Percentiles rank a stretch among this genome's conserved stretches.
Evolutionary conservation across 2,329 filamentous ascomycete species (phyloP).

Genomic region (Fusarium verticillioides): DNA sequence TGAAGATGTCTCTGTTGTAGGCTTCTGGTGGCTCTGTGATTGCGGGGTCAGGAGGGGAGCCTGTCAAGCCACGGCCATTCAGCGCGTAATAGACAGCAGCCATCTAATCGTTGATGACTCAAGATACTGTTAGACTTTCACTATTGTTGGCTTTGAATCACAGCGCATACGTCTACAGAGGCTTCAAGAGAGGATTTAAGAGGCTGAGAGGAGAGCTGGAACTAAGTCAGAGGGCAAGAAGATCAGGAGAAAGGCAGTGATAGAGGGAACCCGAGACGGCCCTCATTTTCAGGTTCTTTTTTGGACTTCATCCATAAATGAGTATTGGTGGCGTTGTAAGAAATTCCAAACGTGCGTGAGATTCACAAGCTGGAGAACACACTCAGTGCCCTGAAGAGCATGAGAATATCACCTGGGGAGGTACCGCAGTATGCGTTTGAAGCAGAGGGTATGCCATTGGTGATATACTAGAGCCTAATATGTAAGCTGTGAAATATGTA

Average conservation of each 20-base stretch:
- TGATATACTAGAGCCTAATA: background rate
- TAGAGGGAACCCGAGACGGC: no score
- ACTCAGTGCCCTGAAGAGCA: background rate
- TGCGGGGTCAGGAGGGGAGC: background rate
- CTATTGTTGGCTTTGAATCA: background rate
- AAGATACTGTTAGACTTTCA: no score
- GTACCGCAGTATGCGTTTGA: background rate
- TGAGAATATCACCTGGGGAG: background rate
- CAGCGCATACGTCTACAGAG: background rate
- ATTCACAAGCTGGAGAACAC: background rate
- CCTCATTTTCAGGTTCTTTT: background rate
- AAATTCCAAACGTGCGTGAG: background rate
- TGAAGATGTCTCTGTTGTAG: background rate
- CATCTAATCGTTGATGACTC: background rate
- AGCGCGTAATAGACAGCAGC: background rate
- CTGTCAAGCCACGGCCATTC: background rate
- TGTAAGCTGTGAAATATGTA: background rate
- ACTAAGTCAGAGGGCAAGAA: background rate
- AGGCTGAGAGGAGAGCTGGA: fast-evolving
- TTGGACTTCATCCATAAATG: background rate
- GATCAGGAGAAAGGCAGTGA: background rate
- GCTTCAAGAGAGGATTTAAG: background rate
- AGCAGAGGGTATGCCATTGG: background rate
- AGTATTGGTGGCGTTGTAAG: background rate
- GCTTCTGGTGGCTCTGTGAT: background rate